Percentiles rank a stretch among this genome's conserved stretches.
phyloP scores from a whole-genome alignment of 1,284 basidiomycete genomes.

The Mycena sp. region DNA sequence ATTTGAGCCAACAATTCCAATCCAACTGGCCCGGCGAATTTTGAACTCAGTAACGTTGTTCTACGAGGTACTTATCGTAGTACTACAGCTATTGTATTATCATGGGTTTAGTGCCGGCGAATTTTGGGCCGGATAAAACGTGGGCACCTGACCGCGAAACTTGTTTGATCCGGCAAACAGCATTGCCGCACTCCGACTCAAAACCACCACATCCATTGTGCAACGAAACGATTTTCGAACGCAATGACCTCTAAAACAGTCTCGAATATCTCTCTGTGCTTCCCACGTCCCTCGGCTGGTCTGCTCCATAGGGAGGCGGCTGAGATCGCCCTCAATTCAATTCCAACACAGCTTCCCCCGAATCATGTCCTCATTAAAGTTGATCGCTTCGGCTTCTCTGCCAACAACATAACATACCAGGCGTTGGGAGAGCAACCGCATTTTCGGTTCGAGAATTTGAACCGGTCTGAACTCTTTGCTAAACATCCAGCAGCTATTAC shows the following conservation, averaged over 20 bases:
- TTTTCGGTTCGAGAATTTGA: slow-evolving; percentile 54
- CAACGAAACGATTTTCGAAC: not conserved
- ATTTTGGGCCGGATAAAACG: too few species aligned
- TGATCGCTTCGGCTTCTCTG: slow-evolving; percentile 71
- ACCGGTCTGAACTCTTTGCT: not conserved
- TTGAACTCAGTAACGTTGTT: too few species aligned
- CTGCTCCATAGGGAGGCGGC: slow-evolving; percentile 33
- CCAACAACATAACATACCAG: slow-evolving; percentile 71
- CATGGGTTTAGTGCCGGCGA: too few species aligned
- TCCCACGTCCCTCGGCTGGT: slow-evolving; percentile 46
- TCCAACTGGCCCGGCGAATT: too few species aligned
- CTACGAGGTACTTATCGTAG: too few species aligned
- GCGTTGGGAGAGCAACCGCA: slow-evolving; percentile 68
- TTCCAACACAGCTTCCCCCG: slow-evolving; percentile 44
- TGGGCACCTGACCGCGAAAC: too few species aligned
- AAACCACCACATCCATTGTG: not conserved
- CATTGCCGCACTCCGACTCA: not conserved
- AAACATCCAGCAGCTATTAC: slow-evolving; percentile 59
- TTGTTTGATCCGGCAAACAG: not conserved
- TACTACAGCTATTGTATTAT: too few species aligned
- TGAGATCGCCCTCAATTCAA: slow-evolving; percentile 40
- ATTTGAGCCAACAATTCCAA: too few species aligned
- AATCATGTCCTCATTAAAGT: slow-evolving; percentile 65
- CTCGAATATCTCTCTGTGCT: slow-evolving; percentile 46
- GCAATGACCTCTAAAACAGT: not conserved